Conservation (phyloP, 768 basidiomycete species). For the Mycena haematopus region DNA sequence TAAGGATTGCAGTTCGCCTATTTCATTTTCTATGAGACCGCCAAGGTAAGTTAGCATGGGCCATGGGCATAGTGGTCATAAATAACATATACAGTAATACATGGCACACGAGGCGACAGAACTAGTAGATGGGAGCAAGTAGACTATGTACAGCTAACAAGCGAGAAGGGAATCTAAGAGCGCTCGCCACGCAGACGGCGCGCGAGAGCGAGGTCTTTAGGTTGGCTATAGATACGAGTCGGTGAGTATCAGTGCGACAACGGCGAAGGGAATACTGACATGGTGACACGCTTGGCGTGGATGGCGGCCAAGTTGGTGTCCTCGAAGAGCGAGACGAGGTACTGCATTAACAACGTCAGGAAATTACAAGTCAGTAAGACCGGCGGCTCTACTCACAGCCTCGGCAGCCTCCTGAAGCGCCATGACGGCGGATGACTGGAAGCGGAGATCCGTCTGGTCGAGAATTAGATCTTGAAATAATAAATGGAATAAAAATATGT, state of each 20-base stretch:
- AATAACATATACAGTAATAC: conserved; percentile 5
- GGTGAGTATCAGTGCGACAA: neutral
- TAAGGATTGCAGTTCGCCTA: too few relatives aligned
- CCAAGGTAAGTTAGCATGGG: too few relatives aligned
- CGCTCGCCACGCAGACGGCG: conserved; percentile 24
- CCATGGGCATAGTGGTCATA: neutral
- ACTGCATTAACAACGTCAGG: neutral
- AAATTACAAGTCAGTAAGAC: neutral
- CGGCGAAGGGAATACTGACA: conserved; percentile 2
- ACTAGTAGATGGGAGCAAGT: neutral
- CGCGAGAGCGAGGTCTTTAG: conserved; percentile 26
- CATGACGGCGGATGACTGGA: conserved; percentile 26
- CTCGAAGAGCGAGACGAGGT: conserved; percentile 27
- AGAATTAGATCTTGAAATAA: neutral
- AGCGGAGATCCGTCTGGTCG: conserved; percentile 22
- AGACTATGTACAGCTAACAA: too few relatives aligned
- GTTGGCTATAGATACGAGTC: conserved; percentile 12
- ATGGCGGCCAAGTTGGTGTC: conserved; percentile 22
- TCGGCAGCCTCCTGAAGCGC: conserved; percentile 1
- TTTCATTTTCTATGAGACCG: too few relatives aligned
- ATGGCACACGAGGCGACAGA: conserved; percentile 1
- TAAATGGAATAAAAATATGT: neutral
- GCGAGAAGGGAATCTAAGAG: conserved; percentile 5
- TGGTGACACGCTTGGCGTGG: conserved; percentile 21
- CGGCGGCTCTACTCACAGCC: conserved; percentile 7